These are phyloP conservation scores for Murraya paniculata DNA, from an alignment of 345 rosid species.

Conservation along the genomic window DNA sequence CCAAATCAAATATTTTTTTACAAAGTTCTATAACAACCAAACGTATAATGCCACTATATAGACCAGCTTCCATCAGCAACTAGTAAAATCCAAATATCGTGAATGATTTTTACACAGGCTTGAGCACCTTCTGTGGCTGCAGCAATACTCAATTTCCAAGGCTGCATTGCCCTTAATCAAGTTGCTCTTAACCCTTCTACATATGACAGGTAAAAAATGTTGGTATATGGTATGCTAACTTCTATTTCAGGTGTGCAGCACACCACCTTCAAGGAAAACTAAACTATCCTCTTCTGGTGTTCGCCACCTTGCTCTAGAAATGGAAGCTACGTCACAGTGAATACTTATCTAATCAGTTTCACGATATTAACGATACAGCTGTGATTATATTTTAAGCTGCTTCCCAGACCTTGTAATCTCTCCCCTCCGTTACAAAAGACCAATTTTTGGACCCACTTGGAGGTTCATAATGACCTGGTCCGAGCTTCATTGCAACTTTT, in stretches of 20 bases:
- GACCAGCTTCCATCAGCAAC: neutral
- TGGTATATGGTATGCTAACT: neutral
- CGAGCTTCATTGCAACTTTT: conserved; percentile 83
- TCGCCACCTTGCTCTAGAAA: neutral
- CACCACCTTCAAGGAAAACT: neutral
- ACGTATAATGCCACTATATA: neutral
- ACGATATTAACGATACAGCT: neutral
- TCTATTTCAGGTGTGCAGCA: neutral
- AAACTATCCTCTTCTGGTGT: neutral
- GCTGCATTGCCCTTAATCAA: neutral
- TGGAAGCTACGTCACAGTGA: neutral
- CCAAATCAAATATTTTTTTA: neutral
- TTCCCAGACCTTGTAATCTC: conserved; percentile 93
- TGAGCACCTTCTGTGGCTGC: neutral
- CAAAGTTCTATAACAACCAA: neutral
- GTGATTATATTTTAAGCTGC: conserved; percentile 35
- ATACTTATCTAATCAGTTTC: neutral
- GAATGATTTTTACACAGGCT: neutral
- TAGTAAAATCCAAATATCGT: neutral
- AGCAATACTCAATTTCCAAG: neutral
- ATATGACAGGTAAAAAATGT: neutral
- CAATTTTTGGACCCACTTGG: conserved; percentile 50
- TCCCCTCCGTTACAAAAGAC: conserved; percentile 68
- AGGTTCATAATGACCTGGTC: conserved; percentile 89
- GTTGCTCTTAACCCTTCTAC: neutral